Evolutionary conservation across 805 yeast genomes (phyloP).

Genomic region (Ascoidea tarda): DNA sequence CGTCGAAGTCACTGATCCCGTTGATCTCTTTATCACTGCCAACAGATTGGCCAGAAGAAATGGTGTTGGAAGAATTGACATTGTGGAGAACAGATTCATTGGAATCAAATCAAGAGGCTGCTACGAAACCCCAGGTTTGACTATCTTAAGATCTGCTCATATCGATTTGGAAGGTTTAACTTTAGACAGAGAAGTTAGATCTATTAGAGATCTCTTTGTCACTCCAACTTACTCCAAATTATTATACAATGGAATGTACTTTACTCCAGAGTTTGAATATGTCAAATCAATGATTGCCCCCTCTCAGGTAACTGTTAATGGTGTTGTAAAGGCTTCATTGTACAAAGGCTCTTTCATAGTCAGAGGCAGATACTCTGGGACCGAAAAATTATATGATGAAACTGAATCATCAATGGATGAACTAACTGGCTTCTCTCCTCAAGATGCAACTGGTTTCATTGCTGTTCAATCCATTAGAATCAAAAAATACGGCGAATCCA

Average conservation of each 20-base stretch:
- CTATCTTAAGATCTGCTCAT: conserved; percentile 86
- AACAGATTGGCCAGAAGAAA: conserved; percentile 95
- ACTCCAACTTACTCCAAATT: conserved; percentile 83
- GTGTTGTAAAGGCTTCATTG: conserved; percentile 84
- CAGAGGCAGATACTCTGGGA: conserved; percentile 88
- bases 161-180: conserved; percentile 95
- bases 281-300: conserved; percentile 89
- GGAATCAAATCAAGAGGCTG: conserved; percentile 99
- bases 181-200: conserved; percentile 94
- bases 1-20: conserved; percentile 60
- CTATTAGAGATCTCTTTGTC: conserved; percentile 91
- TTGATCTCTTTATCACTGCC: conserved; percentile 84
- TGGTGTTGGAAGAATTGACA: conserved; percentile 99
- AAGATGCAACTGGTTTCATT: conserved; percentile 94
- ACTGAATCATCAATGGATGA: conserved; percentile 99
- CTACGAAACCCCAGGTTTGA: conserved; percentile 98
- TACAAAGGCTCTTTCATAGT: conserved; percentile 82
- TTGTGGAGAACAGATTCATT: conserved; percentile 97
- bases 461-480: conserved; percentile 97
- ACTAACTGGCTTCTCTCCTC: conserved; percentile 94
- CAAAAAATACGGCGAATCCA: conserved; percentile 95
- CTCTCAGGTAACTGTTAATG: conserved; percentile 90
- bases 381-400: conserved; percentile 95
- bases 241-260: conserved; percentile 94
- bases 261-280: conserved; percentile 96